These are phyloP conservation scores for Phycomyces blakesleeanus DNA, from an alignment of 192 early-diverging fungal genomes.

Conservation along the genomic window DNA sequence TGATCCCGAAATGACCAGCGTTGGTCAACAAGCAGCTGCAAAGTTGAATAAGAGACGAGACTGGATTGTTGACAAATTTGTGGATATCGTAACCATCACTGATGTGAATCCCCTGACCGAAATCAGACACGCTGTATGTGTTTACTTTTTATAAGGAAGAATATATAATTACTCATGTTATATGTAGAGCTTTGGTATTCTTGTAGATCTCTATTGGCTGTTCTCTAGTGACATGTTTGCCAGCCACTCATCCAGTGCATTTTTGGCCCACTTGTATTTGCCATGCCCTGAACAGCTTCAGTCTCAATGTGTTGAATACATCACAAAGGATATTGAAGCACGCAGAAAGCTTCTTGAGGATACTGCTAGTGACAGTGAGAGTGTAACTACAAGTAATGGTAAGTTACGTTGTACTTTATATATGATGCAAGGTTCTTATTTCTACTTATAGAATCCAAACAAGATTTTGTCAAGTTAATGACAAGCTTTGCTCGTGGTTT, in stretches of 20 bases:
- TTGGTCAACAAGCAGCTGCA: background rate
- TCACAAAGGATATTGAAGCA: conserved; percentile 5
- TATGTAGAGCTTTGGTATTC: conserved; percentile 36
- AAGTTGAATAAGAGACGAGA: conserved; percentile 13
- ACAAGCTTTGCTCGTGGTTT: conserved; percentile 40
- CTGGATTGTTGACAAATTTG: conserved; percentile 11
- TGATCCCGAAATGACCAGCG: background rate
- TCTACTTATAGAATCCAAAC: background rate
- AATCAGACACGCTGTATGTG: background rate
- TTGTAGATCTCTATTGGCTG: conserved; percentile 48
- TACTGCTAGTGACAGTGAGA: background rate
- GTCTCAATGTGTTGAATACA: conserved; percentile 32
- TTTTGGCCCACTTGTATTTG: conserved; percentile 28
- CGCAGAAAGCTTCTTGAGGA: background rate
- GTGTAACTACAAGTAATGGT: background rate
- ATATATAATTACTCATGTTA: background rate
- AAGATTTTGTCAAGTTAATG: conserved; percentile 5
- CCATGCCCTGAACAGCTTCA: conserved; percentile 33
- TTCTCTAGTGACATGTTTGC: conserved; percentile 50
- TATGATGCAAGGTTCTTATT: background rate
- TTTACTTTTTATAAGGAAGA: background rate
- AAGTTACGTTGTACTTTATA: background rate
- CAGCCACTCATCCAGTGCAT: background rate
- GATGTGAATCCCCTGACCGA: conserved; percentile 7
- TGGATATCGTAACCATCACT: conserved; percentile 3